phyloP scores from a whole-genome alignment of 1,284 basidiomycete species.

The Trichosporon sp. region DNA sequence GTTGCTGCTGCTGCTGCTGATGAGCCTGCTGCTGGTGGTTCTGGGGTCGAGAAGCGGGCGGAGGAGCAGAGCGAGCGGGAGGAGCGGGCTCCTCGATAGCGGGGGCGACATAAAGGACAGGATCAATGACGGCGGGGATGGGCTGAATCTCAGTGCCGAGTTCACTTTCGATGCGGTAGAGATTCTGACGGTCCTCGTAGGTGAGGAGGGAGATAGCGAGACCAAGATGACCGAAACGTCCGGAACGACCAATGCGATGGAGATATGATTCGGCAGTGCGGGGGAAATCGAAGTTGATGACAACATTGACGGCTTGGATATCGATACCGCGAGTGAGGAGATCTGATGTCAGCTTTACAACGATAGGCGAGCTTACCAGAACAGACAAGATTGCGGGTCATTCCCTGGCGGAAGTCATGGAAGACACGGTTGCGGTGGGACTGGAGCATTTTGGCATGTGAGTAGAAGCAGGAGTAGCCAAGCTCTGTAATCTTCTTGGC shows the following conservation, averaged over 20 bases:
- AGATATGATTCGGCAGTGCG: constrained; percentile 98
- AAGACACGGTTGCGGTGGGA: constrained; percentile 98
- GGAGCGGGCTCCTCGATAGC: constrained; percentile 29
- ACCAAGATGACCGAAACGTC: constrained; percentile 94
- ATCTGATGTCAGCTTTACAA: constrained; percentile 57
- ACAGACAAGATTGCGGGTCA: constrained; percentile 97
- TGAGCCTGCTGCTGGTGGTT: constrained; percentile 1
- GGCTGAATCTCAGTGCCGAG: constrained; percentile 96
- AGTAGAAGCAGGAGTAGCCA: constrained; percentile 99
- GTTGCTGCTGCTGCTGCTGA: constrained; percentile 3
- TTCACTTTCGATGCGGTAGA: constrained; percentile 97
- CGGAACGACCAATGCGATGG: constrained; percentile 82
- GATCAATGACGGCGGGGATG: constrained; percentile 87
- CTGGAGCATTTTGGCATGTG: constrained; percentile 99
- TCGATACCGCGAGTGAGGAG: constrained; percentile 98
- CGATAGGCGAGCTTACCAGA: constrained; percentile 49
- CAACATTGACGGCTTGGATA: constrained; percentile 98
- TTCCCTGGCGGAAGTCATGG: constrained; percentile 98
- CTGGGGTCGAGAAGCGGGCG: constrained; percentile 19
- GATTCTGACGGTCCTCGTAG: constrained; percentile 94
- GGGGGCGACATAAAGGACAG: constrained; percentile 80
- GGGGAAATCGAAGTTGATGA: constrained; percentile 99
- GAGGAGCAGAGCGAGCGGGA: constrained; percentile 14
- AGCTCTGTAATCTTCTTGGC: constrained; percentile 99
- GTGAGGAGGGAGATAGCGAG: constrained; percentile 95